Conservation (phyloP, 805 yeast species). For the Kodamaea laetipori region DNA sequence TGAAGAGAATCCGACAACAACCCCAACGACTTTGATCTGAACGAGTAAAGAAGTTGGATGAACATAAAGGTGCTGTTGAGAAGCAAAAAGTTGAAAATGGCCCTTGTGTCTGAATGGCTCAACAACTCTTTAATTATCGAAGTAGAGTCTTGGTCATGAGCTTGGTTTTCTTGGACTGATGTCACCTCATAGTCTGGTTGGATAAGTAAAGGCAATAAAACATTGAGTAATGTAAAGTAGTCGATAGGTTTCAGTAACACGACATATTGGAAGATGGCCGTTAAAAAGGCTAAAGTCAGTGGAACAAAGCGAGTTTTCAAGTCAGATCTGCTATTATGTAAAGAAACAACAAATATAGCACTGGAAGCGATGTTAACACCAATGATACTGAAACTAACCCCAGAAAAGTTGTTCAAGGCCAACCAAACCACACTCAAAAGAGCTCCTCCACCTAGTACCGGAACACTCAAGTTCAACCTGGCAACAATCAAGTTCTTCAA, state of each 20-base stretch:
- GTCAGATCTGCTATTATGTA: conserved; percentile 22
- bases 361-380: conserved; percentile 30
- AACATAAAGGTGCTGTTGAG: conserved; percentile 93
- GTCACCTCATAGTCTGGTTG: conserved; percentile 17
- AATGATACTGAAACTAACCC: conserved; percentile 22
- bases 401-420: conserved; percentile 1
- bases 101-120: conserved; percentile 65
- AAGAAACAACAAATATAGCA: conserved; percentile 26
- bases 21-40: conserved; percentile 90
- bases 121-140: conserved; percentile 33
- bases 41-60: conserved; percentile 87
- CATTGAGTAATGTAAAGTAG: conserved; percentile 14
- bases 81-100: conserved; percentile 83
- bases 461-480: background rate
- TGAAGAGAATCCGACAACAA: conserved; percentile 90
- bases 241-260: conserved; percentile 17
- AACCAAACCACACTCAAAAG: conserved; percentile 9
- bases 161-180: conserved; percentile 3
- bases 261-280: conserved; percentile 24
- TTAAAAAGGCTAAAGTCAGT: conserved; percentile 20
- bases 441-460: conserved; percentile 9
- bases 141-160: conserved; percentile 4
- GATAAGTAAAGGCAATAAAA: conserved; percentile 25
- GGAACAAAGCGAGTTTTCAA: conserved; percentile 20
- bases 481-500: background rate